Evolutionary conservation across 2,329 filamentous ascomycete species (phyloP).

Genomic region (Hypoxylon sp.): DNA sequence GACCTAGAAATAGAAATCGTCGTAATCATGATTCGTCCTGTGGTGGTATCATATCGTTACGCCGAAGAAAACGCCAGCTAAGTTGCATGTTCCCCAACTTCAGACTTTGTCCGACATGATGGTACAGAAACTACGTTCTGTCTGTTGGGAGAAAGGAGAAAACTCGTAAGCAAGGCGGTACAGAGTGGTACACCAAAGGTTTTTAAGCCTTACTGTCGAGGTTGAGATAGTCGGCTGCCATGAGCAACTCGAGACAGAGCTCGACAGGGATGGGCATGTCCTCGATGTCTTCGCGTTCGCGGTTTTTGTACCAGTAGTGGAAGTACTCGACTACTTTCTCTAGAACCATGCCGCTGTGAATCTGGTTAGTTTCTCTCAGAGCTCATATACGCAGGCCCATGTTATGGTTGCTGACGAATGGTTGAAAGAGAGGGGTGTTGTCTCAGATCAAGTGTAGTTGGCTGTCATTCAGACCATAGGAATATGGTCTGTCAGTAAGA

Average conservation of each 20-base stretch:
- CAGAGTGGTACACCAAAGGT: too few relatives aligned
- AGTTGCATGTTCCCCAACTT: not conserved
- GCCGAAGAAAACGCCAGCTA: conserved; percentile 20
- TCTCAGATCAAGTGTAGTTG: conserved; percentile 73
- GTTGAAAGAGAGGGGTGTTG: too few relatives aligned
- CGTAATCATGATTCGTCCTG: conserved; percentile 5
- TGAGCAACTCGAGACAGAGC: conserved; percentile 78
- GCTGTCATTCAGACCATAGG: conserved; percentile 58
- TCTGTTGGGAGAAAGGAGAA: conserved; percentile 22
- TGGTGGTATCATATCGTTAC: conserved; percentile 33
- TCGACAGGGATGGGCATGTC: conserved; percentile 85
- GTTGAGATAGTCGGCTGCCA: conserved; percentile 79
- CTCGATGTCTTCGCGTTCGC: conserved; percentile 74
- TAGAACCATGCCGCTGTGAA: conserved; percentile 72
- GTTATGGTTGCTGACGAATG: not conserved
- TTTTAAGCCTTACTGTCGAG: conserved; percentile 71
- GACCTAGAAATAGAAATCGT: conserved; percentile 37
- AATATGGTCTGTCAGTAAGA: conserved; percentile 57
- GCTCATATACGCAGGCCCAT: too few relatives aligned
- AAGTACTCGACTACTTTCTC: conserved; percentile 87
- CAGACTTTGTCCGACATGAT: too few relatives aligned
- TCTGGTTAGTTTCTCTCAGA: not conserved
- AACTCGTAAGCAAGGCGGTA: too few relatives aligned
- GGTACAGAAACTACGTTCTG: conserved; percentile 11
- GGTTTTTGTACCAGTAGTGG: conserved; percentile 81